Percentiles rank a stretch among this genome's conserved stretches.
phyloP scores from a whole-genome alignment of 805 yeast genomes.

The Yueomyces sinensis region DNA sequence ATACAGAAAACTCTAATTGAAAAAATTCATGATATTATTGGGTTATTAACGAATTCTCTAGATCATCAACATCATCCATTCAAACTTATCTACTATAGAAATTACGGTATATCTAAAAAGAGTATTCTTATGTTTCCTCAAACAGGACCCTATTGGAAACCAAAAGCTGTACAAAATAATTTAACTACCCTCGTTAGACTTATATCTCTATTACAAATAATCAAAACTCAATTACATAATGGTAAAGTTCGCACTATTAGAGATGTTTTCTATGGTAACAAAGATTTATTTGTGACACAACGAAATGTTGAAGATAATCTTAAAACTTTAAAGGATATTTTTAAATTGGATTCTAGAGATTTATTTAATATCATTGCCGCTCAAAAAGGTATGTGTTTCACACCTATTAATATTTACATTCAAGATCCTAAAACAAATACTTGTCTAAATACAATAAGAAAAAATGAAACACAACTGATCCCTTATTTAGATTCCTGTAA shows the following conservation, averaged over 20 bases:
- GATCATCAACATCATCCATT: neutral
- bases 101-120: neutral
- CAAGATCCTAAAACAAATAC: too few relatives aligned
- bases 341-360: slow-evolving; percentile 25
- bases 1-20: too few relatives aligned
- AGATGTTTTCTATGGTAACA: slow-evolving; percentile 53
- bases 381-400: slow-evolving; percentile 45
- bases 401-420: slow-evolving; percentile 2
- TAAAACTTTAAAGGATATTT: slow-evolving; percentile 25
- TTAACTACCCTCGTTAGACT: slow-evolving; percentile 6
- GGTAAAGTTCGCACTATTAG: slow-evolving; percentile 23
- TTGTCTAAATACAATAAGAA: too few relatives aligned
- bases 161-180: neutral
- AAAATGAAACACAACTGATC: slow-evolving; percentile 16
- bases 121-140: slow-evolving; percentile 5
- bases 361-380: slow-evolving; percentile 39
- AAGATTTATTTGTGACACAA: slow-evolving; percentile 37
- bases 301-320: slow-evolving; percentile 29
- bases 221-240: slow-evolving; percentile 2
- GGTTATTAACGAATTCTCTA: neutral
- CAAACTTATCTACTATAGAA: neutral
- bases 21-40: too few relatives aligned
- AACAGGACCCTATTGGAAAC: slow-evolving; percentile 2
- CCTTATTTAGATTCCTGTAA: slow-evolving; percentile 28
- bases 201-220: slow-evolving; percentile 8